Evolutionary conservation across 306 rosid genomes (phyloP), one percentile per base, ranked within the genome.

Genomic region (Trifolium pratense): DNA sequence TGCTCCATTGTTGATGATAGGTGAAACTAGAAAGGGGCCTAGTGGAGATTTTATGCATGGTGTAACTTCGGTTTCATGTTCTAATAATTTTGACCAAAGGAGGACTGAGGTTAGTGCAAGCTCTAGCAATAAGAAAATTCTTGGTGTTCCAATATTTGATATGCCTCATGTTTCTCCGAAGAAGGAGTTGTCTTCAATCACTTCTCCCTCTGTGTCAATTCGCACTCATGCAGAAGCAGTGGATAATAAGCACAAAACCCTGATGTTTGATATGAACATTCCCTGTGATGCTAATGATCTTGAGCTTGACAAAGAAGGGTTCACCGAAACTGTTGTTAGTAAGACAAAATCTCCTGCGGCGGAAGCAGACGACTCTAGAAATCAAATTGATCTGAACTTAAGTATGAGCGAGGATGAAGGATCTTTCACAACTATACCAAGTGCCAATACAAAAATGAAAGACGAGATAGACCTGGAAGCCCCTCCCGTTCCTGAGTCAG

Each of bases 401-500:
- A 78, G 86, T 79, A 71, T 90, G 83, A 82, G 84, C 36, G 97
- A 89, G 17, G 93, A 89, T 60, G 97, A 94, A 87, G 84, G 62
- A 75, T 81, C 88, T 73, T 63, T 85, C 87, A 63, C 70, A 76
- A 79, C 79, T 59, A 59, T 17, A 72, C 84, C 86, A 18, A 69
- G 77, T 78, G 71, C 60, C 52, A 29, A 78, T 55, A 62, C 34
- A 86, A 82, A 73, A 79, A 73, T 39, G 45, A 73, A 70, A 66
- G 71, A 75, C 55, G 82, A 70, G 42, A 87, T 94, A 81, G 97
- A 94, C 84, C 85, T 94, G 68, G 99, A 94, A 87, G 86, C 85
- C 71, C 92, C 87, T 14, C 71, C 81, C 62, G 59, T 72, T 78
- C 81, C 84, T 0, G 91, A 88, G 75, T 23, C 66, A 15, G 85